Percentiles rank a stretch among this genome's conserved stretches.
Conservation (phyloP, 2,329 filamentous ascomycete genomes). For the Leptographium galeiforme region DNA sequence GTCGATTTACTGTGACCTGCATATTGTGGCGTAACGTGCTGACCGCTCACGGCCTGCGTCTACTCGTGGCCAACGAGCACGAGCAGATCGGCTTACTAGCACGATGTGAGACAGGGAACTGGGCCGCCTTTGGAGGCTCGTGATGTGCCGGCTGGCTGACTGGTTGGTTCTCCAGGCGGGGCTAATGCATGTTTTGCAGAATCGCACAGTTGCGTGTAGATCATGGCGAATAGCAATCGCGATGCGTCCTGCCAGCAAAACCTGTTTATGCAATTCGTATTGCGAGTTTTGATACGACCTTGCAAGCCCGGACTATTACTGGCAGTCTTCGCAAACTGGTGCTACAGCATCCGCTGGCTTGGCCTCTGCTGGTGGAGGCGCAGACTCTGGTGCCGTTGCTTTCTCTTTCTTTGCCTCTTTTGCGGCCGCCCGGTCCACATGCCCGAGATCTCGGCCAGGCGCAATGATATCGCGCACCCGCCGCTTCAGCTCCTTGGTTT, state of each 20-base stretch:
- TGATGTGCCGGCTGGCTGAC: no score
- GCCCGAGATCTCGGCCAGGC: constrained; percentile 64
- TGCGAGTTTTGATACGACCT: no score
- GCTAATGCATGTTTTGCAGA: no score
- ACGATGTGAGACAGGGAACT: no score
- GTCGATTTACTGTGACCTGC: constrained; percentile 1
- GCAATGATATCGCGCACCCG: constrained; percentile 71
- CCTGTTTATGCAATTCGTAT: not conserved
- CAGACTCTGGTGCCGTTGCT: not conserved
- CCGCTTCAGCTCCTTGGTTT: constrained; percentile 84
- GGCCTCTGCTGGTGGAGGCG: not conserved
- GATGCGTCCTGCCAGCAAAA: not conserved
- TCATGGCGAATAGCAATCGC: no score
- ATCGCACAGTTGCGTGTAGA: no score
- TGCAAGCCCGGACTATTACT: constrained; percentile 9
- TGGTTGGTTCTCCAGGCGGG: no score
- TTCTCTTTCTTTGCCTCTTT: not conserved
- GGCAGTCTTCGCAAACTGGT: constrained; percentile 23
- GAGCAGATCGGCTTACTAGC: no score
- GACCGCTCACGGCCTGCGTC: no score
- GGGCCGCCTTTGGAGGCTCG: no score
- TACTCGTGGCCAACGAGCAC: no score
- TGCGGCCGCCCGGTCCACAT: constrained; percentile 47
- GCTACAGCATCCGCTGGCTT: not conserved
- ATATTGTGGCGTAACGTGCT: no score